Base-by-base conservation (phyloP, 257 asterid species). In the Orobanche coerulescens region DNA sequence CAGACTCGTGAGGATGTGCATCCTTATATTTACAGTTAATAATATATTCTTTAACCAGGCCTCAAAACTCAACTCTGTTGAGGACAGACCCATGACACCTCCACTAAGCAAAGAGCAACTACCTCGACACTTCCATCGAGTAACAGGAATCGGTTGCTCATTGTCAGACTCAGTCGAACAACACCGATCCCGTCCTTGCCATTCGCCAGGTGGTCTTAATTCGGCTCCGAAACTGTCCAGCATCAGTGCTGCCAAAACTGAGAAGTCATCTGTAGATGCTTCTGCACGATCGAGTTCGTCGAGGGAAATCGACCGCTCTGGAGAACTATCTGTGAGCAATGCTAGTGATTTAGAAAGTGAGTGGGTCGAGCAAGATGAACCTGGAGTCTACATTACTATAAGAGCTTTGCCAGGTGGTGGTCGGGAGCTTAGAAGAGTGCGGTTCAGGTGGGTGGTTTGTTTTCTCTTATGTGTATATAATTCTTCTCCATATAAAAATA, bases 281-380 rank as follows among this genome's bases (percentile, higher is more conserved):
- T 88, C 96, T 62, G 94, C 77, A 12, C 75, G 87, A 71, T 72
- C 84, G 52, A 87, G 94, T 74, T 87, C 79, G 62, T 89, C 91
- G 8, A 86, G 95, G 72, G 95, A 85, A 43, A 76, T 73, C 22
- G 97, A 87, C 30, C 82, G 71, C 79, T 90, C 97, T 0, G 93
- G 94, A 64, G 95, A 90, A 61, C 94, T 90, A 37, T 87, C 95
- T 8, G 80, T 81, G 68, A 88, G 96, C 85, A 91, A 88, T 78
- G 96, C 96, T 15, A 84, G 96, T 67, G 96, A 91, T 67, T 60
- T 85, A 68, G 98, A 88, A 55, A 82, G 80, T 2, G 97, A 93
- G 67, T 93, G 98, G 98, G 95, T 93, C 30, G 98, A 93, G 73
- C 89, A 93, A 73, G 98, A 93, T 10, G 97, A 86, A 70, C 91